These are phyloP conservation scores for Gentiana straminea DNA, from an alignment of 257 asterid genomes.

Conservation along the genomic window DNA sequence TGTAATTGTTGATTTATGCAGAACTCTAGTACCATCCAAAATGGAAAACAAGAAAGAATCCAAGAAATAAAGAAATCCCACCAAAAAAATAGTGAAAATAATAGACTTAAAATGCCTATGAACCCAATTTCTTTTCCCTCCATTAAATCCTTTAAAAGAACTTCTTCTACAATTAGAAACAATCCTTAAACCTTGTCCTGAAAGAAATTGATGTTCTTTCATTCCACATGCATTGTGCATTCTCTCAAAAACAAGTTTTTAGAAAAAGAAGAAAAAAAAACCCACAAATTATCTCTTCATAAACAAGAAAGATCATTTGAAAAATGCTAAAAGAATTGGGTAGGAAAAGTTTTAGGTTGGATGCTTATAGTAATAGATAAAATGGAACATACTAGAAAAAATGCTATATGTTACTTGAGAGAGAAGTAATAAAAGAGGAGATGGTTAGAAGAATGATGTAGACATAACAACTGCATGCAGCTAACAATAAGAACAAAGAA, in stretches of 20 bases:
- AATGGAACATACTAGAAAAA: slow-evolving; percentile 31
- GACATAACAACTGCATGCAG: no score
- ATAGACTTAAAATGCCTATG: slow-evolving; percentile 44
- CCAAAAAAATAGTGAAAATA: slow-evolving; percentile 36
- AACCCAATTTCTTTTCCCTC: slow-evolving; percentile 43
- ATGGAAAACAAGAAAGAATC: slow-evolving; percentile 55
- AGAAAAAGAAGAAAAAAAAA: slow-evolving; percentile 12
- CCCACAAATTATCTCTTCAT: background rate
- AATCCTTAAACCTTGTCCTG: slow-evolving; percentile 35
- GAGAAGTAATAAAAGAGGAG: slow-evolving; percentile 29
- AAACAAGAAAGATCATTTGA: slow-evolving; percentile 13
- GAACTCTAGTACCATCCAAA: slow-evolving; percentile 28
- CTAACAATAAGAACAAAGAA: no score
- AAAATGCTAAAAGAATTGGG: slow-evolving; percentile 2
- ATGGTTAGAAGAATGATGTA: no score
- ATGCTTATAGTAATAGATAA: slow-evolving; percentile 15
- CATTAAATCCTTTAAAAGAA: slow-evolving; percentile 33
- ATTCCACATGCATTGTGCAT: slow-evolving; percentile 20
- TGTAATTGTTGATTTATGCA: slow-evolving; percentile 17
- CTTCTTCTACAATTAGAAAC: slow-evolving; percentile 25
- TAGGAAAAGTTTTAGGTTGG: background rate
- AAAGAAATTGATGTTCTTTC: slow-evolving; percentile 28
- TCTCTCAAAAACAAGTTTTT: slow-evolving; percentile 28
- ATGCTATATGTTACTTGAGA: slow-evolving; percentile 22
- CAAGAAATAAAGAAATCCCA: slow-evolving; percentile 38